phyloP scores from a whole-genome alignment of 2,329 filamentous ascomycete species.

The Periconia sp. region DNA sequence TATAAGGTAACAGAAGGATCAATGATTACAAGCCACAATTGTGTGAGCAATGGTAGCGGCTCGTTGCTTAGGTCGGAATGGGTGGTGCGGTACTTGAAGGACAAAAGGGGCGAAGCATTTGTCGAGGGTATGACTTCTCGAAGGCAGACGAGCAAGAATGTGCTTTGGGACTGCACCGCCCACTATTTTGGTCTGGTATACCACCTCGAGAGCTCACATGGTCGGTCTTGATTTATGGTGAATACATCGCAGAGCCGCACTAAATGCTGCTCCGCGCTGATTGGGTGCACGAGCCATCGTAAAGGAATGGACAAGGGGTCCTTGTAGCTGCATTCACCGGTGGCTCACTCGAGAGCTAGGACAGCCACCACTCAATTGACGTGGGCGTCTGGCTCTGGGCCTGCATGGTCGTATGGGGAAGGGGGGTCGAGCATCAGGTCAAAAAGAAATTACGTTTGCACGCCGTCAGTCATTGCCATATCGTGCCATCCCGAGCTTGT shows the following conservation, averaged over 20 bases:
- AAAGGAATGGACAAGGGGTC: slow-evolving; percentile 10
- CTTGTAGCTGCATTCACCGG: slow-evolving; percentile 38
- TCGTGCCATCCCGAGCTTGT: slow-evolving; percentile 20
- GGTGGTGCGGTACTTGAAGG: slow-evolving; percentile 14
- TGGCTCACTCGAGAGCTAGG: slow-evolving; percentile 24
- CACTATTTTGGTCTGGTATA: slow-evolving; percentile 22
- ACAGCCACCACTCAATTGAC: slow-evolving; percentile 36
- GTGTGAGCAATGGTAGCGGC: slow-evolving; percentile 4
- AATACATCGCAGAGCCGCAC: slow-evolving; percentile 45
- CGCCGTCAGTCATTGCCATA: slow-evolving; percentile 30
- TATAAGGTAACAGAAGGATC: not conserved
- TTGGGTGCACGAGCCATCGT: slow-evolving; percentile 11
- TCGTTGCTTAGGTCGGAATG: slow-evolving; percentile 14
- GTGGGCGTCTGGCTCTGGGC: slow-evolving; percentile 32
- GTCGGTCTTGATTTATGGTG: slow-evolving; percentile 38
- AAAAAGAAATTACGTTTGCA: slow-evolving; percentile 31
- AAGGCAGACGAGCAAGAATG: slow-evolving; percentile 31
- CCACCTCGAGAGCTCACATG: slow-evolving; percentile 24
- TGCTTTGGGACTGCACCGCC: slow-evolving; percentile 36
- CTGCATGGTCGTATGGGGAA: slow-evolving; percentile 28
- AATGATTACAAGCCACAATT: not conserved
- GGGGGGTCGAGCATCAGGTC: slow-evolving; percentile 27
- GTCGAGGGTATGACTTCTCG: slow-evolving; percentile 11
- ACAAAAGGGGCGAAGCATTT: slow-evolving; percentile 37
- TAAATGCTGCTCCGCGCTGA: slow-evolving; percentile 1